Conservation (phyloP, 192 early-diverging fungal species). For the Endogone sp. region DNA sequence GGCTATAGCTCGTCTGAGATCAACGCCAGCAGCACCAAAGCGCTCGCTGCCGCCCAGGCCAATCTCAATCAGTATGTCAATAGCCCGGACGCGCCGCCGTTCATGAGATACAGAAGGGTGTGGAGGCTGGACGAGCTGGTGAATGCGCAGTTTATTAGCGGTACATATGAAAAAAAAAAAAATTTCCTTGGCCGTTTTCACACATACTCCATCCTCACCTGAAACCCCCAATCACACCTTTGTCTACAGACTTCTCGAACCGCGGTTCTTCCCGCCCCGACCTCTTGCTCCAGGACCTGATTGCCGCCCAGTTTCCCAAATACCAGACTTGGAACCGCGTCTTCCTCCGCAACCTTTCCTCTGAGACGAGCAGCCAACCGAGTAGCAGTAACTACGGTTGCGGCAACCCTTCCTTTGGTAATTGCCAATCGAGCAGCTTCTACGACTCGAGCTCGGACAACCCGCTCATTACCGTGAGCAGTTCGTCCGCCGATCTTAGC, state of each 20-base stretch:
- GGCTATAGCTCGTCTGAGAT: conserved; percentile 8
- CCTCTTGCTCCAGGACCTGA: conserved; percentile 36
- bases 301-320: conserved; percentile 31
- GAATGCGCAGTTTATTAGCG: conserved; percentile 8
- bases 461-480: background rate
- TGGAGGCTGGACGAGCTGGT: conserved; percentile 19
- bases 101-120: conserved; percentile 18
- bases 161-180: conserved; percentile 4
- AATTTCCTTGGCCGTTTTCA: background rate
- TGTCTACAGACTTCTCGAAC: conserved; percentile 31
- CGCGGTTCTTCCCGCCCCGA: conserved; percentile 38
- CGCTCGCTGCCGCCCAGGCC: conserved; percentile 3
- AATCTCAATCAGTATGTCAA: conserved; percentile 17
- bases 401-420: conserved; percentile 5
- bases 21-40: conserved; percentile 5
- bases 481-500: background rate
- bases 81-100: conserved; percentile 23
- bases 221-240: background rate
- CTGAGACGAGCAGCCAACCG: background rate
- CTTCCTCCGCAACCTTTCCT: conserved; percentile 30
- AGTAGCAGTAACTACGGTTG: conserved; percentile 9
- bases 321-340: conserved; percentile 14
- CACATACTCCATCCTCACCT: too few species aligned
- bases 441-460: conserved; percentile 8
- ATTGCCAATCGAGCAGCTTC: conserved; percentile 1